Conservation (phyloP, 257 asterid genomes). For the Orobanche coerulescens region DNA sequence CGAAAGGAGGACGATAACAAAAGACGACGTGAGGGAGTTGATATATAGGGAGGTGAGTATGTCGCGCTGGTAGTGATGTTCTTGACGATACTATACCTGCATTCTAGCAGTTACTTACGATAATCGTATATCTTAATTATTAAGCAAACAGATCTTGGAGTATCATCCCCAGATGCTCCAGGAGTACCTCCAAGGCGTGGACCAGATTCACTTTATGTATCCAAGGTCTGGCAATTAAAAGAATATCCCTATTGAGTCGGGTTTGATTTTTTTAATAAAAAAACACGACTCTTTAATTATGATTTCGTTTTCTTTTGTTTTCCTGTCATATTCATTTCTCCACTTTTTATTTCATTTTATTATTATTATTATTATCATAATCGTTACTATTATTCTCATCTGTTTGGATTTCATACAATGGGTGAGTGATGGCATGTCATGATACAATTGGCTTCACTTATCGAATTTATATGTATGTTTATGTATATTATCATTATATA, state of each 20-base stretch:
- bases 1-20: slow-evolving; percentile 68
- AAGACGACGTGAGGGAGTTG: slow-evolving; percentile 74
- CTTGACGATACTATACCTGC: slow-evolving; percentile 20
- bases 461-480: neutral
- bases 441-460: neutral
- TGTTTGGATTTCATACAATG: neutral
- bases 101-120: slow-evolving; percentile 32
- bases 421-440: neutral
- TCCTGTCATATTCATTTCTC: neutral
- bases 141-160: slow-evolving; percentile 87
- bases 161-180: slow-evolving; percentile 99
- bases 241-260: slow-evolving; percentile 20
- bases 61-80: slow-evolving; percentile 16
- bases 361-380: neutral
- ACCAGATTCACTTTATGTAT: slow-evolving; percentile 90
- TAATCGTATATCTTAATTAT: slow-evolving; percentile 32
- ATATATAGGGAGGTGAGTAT: slow-evolving; percentile 79
- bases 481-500: neutral
- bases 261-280: neutral
- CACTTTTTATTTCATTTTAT: no score
- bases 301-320: neutral
- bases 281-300: neutral
- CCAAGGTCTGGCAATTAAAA: slow-evolving; percentile 72
- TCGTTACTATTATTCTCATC: neutral
- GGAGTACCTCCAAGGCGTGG: slow-evolving; percentile 85